Conservation (phyloP, 176 grass and related monocot genomes). For the Zea luxurians region DNA sequence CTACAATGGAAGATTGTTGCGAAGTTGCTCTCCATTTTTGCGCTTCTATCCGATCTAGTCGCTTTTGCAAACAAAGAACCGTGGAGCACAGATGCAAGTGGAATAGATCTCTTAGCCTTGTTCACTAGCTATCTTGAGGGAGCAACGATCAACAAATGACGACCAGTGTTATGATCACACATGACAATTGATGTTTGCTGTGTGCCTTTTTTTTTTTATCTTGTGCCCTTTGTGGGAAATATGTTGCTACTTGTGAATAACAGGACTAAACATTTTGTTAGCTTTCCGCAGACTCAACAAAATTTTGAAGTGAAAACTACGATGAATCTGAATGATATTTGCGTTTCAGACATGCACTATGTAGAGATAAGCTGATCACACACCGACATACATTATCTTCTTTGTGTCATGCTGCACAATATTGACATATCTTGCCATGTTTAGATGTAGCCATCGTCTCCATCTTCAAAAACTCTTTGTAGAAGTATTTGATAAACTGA, state of each 20-base stretch:
- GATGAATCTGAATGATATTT: neutral
- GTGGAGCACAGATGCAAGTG: conserved; percentile 43
- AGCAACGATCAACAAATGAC: conserved; percentile 27
- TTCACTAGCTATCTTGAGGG: conserved; percentile 28
- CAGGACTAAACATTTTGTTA: conserved; percentile 33
- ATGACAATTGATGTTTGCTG: conserved; percentile 31
- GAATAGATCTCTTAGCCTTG: conserved; percentile 32
- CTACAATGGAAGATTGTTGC: conserved; percentile 12
- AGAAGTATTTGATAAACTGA: too few relatives aligned
- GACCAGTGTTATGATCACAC: conserved; percentile 14
- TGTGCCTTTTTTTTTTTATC: conserved; percentile 11
- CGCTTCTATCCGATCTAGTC: conserved; percentile 11
- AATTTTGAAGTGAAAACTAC: conserved; percentile 2
- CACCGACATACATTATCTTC: neutral
- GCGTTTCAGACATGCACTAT: neutral
- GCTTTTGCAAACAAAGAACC: conserved; percentile 29
- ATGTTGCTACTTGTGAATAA: conserved; percentile 50
- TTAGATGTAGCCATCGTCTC: too few relatives aligned
- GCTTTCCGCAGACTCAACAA: neutral
- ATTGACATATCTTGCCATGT: too few relatives aligned
- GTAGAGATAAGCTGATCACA: neutral
- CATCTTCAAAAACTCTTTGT: too few relatives aligned
- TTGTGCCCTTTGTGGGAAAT: conserved; percentile 33
- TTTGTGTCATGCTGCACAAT: too few relatives aligned
- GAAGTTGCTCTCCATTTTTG: conserved; percentile 38